phyloP scores from a whole-genome alignment of 331 rosid genomes.

The Erythrophleum ivorense region DNA sequence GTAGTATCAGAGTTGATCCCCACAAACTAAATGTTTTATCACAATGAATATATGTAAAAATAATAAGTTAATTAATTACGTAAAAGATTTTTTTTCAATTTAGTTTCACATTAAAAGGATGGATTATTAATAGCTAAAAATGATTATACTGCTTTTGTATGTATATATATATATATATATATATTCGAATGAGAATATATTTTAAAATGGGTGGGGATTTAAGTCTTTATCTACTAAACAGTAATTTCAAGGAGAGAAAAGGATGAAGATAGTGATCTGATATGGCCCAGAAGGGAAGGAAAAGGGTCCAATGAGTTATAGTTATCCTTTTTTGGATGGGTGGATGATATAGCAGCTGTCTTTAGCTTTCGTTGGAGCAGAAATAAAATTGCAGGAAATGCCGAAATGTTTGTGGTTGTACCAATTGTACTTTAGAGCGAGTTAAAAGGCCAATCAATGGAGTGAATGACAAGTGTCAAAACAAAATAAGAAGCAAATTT shows the following conservation, averaged over 20 bases:
- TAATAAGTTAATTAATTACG: not conserved
- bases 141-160: too few relatives aligned
- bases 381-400: not conserved
- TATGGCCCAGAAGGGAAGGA: not conserved
- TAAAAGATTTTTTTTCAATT: not conserved
- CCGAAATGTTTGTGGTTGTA: not conserved
- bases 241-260: not conserved
- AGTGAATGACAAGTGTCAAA: not conserved
- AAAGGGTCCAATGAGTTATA: not conserved
- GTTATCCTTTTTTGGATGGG: not conserved
- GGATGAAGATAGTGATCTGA: not conserved
- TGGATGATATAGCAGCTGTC: not conserved
- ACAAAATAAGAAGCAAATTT: not conserved
- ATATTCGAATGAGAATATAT: too few relatives aligned
- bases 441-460: not conserved
- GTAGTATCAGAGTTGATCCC: too few relatives aligned
- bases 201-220: not conserved
- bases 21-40: too few relatives aligned
- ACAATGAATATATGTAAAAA: too few relatives aligned
- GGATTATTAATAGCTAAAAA: too few relatives aligned
- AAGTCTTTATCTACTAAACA: not conserved
- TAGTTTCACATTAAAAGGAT: too few relatives aligned
- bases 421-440: conserved; percentile 5
- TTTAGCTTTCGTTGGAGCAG: not conserved
- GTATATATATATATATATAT: too few relatives aligned